Base-by-base conservation (phyloP, 352 stramenopile genomes). In the Aphanomyces cochlioides region DNA sequence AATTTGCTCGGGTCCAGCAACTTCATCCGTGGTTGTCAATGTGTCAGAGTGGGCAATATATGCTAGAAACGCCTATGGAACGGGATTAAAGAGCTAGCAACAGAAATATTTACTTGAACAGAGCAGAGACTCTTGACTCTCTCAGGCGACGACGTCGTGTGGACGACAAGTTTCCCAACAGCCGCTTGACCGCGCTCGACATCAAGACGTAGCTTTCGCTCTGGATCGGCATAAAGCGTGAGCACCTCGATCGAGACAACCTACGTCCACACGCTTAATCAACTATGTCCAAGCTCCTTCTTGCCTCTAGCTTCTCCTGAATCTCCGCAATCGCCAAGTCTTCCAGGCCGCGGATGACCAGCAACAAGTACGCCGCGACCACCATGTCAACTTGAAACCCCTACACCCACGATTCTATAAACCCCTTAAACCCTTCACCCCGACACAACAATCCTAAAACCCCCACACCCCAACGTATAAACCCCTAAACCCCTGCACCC, bases 341-440 rank as follows among this genome's bases (percentile, higher is more conserved):
- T 76, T 93, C 85, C 34, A 93, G 80, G 0, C 85, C 84, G 59
- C 85, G 82, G 73, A 93, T 78, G 68, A 87, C 84, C 19, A 93
- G 81, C 72, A 93, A 72, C 75, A 93, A 73, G 60, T 93, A 93
- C 56, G 54, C 5, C 3, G 54, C 54, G 28, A 37, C n/a, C 50
- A 58, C 37, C n/a, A 21, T 58, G 8, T 58, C 50, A 58, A 39
- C 2, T 28, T 12, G 17, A 36, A 58, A 13, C 1, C 15, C 7
- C 17, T 12, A 19, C 50, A 17, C 19, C 19, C 50, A 1, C 17
- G 2, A 17, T 3, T 17, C 8, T 2, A 37, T 12, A 3, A 36
- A n/a, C 13, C 45, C 13, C 13, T 53, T 1, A 53, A 53, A 53
- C n/a, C 13, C 45, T n/a, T 53, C 13, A 15, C 13, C n/a, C n/a